Evolutionary conservation across 2,329 filamentous ascomycete species (phyloP), one percentile per base, ranked within the genome.

Genomic region (Stachybotrys elegans): DNA sequence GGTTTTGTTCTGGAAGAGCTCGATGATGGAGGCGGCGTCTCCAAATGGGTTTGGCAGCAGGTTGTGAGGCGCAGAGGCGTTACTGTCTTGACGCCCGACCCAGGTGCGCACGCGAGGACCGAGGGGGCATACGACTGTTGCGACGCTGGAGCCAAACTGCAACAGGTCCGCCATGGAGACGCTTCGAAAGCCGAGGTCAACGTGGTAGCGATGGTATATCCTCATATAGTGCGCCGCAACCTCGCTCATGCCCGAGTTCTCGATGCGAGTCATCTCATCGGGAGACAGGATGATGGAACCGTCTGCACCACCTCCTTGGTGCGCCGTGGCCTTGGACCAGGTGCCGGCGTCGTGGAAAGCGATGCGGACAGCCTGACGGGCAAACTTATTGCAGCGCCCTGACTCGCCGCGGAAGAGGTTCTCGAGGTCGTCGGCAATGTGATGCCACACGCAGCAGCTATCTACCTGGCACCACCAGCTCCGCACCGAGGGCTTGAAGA

Each of bases 151-250:
- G 2, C 68, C 70, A 47, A 75, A 69, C 51, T 77, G 73, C 17
- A 75, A 66, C 9, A 78, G 58, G 51, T 79, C 75, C n/a, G 73
- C 75, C 49, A 71, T 71, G 5, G 66, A 61, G 19, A 78, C 63
- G 12, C 52, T 47, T 38, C 55, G 60, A 40, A 50, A 50, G 21
- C 31, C 31, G 4, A 34, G 5, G 8, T 34, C 31, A 17, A 16
- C n/a, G 31, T 29, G 13, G 50, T 66, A 71, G 45, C 69, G 64
- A 19, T 53, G 41, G 40, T 65, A 64, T 48, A 72, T 63, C 8
- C 39, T 45, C n/a, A 58, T 51, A 19, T 69, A 62, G 14, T 63
- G 54, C 4, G 36, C 43, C 29, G 68, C 65, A 31, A 72, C 70
- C 8, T 58, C 61, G 42, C 66, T 57, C 5, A 78, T 58, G 4